A percentile compares a stretch with the other conserved stretches of the same genome.
These are phyloP conservation scores for Russula abietina DNA, from an alignment of 768 basidiomycete species.

Conservation along the genomic window DNA sequence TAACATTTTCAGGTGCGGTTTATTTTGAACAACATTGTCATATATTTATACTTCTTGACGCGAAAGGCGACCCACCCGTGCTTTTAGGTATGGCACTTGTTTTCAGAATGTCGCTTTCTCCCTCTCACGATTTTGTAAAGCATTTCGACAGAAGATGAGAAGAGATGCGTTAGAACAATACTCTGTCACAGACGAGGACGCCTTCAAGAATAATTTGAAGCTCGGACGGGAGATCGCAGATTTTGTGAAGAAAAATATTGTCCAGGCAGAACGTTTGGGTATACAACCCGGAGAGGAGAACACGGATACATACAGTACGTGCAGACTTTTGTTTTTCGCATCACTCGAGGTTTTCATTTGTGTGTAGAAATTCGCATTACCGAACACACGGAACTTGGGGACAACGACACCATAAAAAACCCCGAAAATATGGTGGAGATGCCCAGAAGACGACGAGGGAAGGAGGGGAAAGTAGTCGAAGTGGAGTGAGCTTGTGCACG, in stretches of 20 bases:
- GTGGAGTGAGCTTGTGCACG: conserved; percentile 15
- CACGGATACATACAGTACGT: conserved; percentile 55
- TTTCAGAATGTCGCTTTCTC: not conserved
- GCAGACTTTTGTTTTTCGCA: not conserved
- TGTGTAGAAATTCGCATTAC: conserved; percentile 65
- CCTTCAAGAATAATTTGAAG: conserved; percentile 49
- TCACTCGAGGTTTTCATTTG: not conserved
- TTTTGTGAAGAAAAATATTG: conserved; percentile 75
- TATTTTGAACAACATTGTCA: not conserved
- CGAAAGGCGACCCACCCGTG: conserved; percentile 50
- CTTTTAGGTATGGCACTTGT: conserved; percentile 41
- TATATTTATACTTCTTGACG: not conserved
- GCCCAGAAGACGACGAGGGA: conserved; percentile 36
- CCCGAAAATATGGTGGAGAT: conserved; percentile 43
- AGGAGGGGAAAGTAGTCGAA: not conserved
- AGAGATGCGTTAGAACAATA: conserved; percentile 44
- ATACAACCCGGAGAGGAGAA: conserved; percentile 31
- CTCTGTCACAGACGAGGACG: conserved; percentile 39
- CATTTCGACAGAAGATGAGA: conserved; percentile 68
- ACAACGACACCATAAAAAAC: conserved; percentile 72
- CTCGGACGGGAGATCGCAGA: conserved; percentile 66
- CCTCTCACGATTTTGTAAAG: conserved; percentile 33
- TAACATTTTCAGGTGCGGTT: conserved; percentile 55
- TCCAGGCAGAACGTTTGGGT: conserved; percentile 60
- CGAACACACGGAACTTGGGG: conserved; percentile 78